These are phyloP conservation scores for Tuber microsphaerosporum DNA, from an alignment of 495 filamentous ascomycete species.

Conservation along the genomic window DNA sequence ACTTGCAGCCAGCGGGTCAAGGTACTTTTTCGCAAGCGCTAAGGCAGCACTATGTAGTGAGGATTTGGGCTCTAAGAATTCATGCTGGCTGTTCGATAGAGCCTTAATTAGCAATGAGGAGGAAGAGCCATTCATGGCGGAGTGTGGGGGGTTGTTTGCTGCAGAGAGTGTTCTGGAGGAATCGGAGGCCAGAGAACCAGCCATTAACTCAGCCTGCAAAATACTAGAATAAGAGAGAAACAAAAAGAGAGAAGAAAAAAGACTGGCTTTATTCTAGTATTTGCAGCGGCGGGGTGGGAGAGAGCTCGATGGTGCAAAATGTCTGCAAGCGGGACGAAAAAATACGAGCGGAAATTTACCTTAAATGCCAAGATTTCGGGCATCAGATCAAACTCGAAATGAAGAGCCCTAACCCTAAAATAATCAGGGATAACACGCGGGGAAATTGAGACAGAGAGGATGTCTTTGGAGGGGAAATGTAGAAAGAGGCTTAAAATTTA, in stretches of 20 bases:
- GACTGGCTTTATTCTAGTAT: background rate
- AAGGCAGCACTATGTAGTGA: slow-evolving; percentile 38
- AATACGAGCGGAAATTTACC: background rate
- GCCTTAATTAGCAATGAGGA: slow-evolving; percentile 30
- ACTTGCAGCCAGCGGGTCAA: slow-evolving; percentile 39
- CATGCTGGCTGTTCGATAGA: slow-evolving; percentile 36
- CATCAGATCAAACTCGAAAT: background rate
- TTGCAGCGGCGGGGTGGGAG: background rate
- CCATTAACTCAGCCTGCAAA: slow-evolving; percentile 10
- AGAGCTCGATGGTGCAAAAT: background rate
- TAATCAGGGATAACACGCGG: background rate
- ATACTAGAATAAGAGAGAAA: background rate
- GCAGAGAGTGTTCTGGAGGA: slow-evolving; percentile 34
- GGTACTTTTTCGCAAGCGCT: slow-evolving; percentile 38
- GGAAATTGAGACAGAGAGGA: background rate
- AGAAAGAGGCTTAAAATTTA: background rate
- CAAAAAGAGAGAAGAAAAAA: background rate
- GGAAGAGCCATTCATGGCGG: slow-evolving; percentile 22
- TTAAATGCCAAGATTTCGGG: background rate
- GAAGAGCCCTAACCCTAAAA: background rate
- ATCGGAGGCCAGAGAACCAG: slow-evolving; percentile 32
- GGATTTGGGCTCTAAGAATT: slow-evolving; percentile 30
- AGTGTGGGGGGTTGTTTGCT: slow-evolving; percentile 30
- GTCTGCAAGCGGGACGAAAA: background rate
- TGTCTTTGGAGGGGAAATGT: background rate